Base-by-base conservation (phyloP, 2,329 filamentous ascomycete species). In the Metarhizium humberi region DNA sequence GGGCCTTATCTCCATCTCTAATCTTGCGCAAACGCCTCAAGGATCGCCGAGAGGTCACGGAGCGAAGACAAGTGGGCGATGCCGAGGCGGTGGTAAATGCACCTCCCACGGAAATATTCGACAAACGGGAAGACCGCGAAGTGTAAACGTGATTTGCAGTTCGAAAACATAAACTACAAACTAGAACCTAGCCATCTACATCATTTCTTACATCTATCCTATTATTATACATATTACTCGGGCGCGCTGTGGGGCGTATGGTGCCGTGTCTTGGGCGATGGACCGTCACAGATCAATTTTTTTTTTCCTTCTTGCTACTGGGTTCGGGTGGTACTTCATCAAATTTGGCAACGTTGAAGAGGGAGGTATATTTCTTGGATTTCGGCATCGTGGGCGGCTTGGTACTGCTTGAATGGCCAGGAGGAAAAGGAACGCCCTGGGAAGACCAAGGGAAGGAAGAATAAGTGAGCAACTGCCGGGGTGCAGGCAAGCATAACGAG, bases 1-100 rank as follows among this genome's bases (percentile, higher is more conserved):
- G 65, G 57, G 64, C 67, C 55, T 64, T 65, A 52, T 63, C 64
- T 56, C 62, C 68, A 55, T 66, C 68, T 36, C 64, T 72, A 55
- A 62, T 69, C 62, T 63, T 72, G 73, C 82, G 86, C 66, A 84
- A 90, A 67, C 86, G 85, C 66, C 79, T 89, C 62, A 84, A 81
- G 64, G 80, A 77, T 61, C 63, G 59, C 50, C 74, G 82, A 59
- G 92, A 96, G 73, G 79, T 96, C 57, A 89, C 88, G 57, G 90
- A 92, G 74, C 80, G 92, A 61, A 87, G 88, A 71, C 92, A 96
- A 74, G 92, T 96, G 55, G 92, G 91, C 60, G 92, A 96, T 74
- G 86, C 86, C 55, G 89, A 90, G 73, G 84, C 83, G 67, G 79
- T 91, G 76, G 78, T 92, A 64, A 85, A 88, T 60, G 69, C 69